Percentiles rank a stretch among this genome's conserved stretches.
Evolutionary conservation across 208 protist species (phyloP).

Genomic region (Leishmania gerbilli): DNA sequence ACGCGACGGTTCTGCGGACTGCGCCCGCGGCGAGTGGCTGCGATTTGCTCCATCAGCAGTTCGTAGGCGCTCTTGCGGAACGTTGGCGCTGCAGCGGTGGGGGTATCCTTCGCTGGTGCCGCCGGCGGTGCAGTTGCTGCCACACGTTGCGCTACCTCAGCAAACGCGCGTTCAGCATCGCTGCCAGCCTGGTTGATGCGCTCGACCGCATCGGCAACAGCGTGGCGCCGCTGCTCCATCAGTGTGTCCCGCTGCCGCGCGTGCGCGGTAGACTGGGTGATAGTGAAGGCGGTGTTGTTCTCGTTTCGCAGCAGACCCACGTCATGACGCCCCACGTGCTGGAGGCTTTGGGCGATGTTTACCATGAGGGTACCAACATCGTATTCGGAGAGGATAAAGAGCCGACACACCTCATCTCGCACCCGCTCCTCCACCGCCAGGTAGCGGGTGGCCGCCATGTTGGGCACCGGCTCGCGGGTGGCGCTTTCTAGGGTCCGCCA

Average conservation of each 20-base stretch:
- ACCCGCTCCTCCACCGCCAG: slow-evolving; percentile 74
- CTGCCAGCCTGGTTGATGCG: slow-evolving; percentile 58
- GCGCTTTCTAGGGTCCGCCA: slow-evolving; percentile 53
- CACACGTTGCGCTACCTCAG: slow-evolving; percentile 14
- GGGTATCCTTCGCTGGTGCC: not conserved
- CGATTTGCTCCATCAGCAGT: slow-evolving; percentile 46
- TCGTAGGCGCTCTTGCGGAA: slow-evolving; percentile 61
- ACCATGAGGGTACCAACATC: slow-evolving; percentile 67
- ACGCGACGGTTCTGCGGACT: slow-evolving; percentile 4
- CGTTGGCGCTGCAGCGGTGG: slow-evolving; percentile 1
- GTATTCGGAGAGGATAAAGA: slow-evolving; percentile 80
- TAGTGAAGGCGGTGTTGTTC: slow-evolving; percentile 74
- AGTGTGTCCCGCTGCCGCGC: slow-evolving; percentile 30
- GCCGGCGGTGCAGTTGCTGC: not conserved
- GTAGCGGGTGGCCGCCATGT: slow-evolving; percentile 63
- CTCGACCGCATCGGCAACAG: slow-evolving; percentile 51
- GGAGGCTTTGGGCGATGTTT: slow-evolving; percentile 66
- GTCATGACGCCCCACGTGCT: slow-evolving; percentile 82
- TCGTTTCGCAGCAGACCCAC: slow-evolving; percentile 83
- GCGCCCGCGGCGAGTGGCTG: slow-evolving; percentile 10
- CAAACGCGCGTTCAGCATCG: slow-evolving; percentile 39
- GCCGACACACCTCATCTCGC: slow-evolving; percentile 62
- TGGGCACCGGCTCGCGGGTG: slow-evolving; percentile 39
- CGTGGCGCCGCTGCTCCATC: slow-evolving; percentile 52
- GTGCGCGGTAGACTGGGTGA: slow-evolving; percentile 74